Base-by-base conservation (phyloP, 495 filamentous ascomycete genomes). In the Aspergillus incahuasiensis region DNA sequence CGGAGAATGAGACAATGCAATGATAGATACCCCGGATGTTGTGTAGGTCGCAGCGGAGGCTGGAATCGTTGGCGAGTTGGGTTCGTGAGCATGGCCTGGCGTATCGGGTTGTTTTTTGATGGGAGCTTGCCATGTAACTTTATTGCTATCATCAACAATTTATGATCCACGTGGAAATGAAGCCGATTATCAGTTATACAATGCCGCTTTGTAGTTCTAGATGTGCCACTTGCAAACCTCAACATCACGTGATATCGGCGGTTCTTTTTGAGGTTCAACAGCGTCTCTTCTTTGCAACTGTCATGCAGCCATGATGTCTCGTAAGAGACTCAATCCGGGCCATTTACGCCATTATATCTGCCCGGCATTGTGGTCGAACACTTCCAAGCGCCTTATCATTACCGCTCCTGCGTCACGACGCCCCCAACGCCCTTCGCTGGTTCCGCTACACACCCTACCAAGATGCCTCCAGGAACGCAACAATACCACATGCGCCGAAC, bases 331-430 rank as follows among this genome's bases (percentile, higher is more conserved):
- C 30, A 65, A 77, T 28, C 57, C 84, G 39, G 84, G 87, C 66
- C 85, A 81, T 52, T 74, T 88, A 42, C 87, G 83, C 84, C 79
- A 82, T 62, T 85, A 79, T 68, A 71, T 89, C 24, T 86, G 84
- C 68, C 86, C 84, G 34, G 82, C 79, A 45, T 75, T 84, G 53
- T 74, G 48, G 19, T 51, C 48, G 0, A 42, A 48, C 7, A 38
- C 56, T 9, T 40, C 73, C 19, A 51, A 39, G 54, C 58, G 56
- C 20, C 52, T 56, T 7, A 38, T 54, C 11, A 22, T 24, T 41
- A 41, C 62, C 20, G 25, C 61, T 9, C 48, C 41, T 42, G 46
- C 34, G n/a, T 53, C 34, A 5, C 59, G 55, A 43, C 64, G 53
- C 28, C 53, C 43, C 16, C 50, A 53, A 12, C 48, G 25, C 13